Evolutionary conservation across 441 rosid genomes (phyloP), one percentile per base, ranked within the genome.

Genomic region (Gossypium trilobum): DNA sequence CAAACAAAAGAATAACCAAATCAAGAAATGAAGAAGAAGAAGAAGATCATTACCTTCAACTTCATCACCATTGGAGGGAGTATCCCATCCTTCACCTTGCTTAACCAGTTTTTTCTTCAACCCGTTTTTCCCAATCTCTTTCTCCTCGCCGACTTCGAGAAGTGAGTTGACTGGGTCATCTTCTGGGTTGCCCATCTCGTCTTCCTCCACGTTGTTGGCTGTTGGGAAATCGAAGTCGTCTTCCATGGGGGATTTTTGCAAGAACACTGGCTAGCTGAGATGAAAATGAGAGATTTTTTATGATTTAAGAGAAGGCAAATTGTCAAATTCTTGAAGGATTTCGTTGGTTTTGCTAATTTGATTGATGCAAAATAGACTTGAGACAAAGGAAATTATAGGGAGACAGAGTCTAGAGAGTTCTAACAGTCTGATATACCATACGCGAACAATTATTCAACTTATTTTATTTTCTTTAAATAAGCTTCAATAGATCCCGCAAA

Each of bases 51-150:
- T 74, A 90, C 96, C 96, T 87, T 90, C 91, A 72, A 90, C 93
- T 36, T 90, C 96, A 36, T 90, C 92, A 13, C 92, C 93, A 46
- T 65, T 75, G 4, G 75, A 81, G 29, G 96, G 91, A n/a, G 96
- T 88, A 4, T 85, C 93, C 89, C 87, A 86, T 5, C 86, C 86
- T 64, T 86, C 85, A 66, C 90, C 93, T 76, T 79, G 88, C 81
- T 85, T 87, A 13, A 87, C 57, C 66, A 90, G 87, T 79, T 88
- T 90, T 81, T 90, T 87, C 85, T 85, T 90, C 79, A 90, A 57
- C 1, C 93, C 96, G 61, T 75, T 76, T 33, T 79, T 82, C 2
- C 88, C 90, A 25, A 90, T 88, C 83, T 86, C 93, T 74, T 82
- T 85, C 83, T 90, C 93, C 66, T 90, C 93, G 2, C 96, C 91